Percentiles rank a stretch among this genome's conserved stretches.
phyloP scores from a whole-genome alignment of 306 rosid genomes.

The Cucurbita maxima region DNA sequence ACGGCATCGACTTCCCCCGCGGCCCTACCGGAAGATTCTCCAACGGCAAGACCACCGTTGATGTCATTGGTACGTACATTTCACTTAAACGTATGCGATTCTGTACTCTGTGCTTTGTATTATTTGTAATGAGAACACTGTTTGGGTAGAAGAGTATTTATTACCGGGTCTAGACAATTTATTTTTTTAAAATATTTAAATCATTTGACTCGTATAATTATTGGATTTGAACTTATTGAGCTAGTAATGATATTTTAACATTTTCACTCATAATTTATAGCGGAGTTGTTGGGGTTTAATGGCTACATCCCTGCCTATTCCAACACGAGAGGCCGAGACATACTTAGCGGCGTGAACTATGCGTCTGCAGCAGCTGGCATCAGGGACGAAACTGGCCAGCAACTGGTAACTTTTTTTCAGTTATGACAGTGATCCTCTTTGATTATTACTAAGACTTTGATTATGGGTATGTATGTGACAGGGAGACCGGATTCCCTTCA shows the following conservation, averaged over 20 bases:
- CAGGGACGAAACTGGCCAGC: conserved; percentile 88
- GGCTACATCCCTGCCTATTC: conserved; percentile 51
- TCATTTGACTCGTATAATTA: too few relatives aligned
- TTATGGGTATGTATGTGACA: conserved; percentile 5
- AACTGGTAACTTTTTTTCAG: conserved; percentile 32
- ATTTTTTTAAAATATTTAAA: too few relatives aligned
- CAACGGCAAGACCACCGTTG: conserved; percentile 68
- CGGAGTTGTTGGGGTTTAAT: conserved; percentile 64
- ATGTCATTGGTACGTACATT: conserved; percentile 36
- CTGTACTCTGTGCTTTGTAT: too few relatives aligned
- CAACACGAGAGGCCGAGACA: conserved; percentile 43
- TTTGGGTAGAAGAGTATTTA: too few relatives aligned
- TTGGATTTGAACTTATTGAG: too few relatives aligned
- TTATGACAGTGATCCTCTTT: too few relatives aligned
- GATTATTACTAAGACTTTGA: too few relatives aligned
- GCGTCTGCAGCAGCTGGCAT: conserved; percentile 99
- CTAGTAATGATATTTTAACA: too few relatives aligned
- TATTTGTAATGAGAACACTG: too few relatives aligned
- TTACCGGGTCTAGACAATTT: too few relatives aligned
- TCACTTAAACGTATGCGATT: too few relatives aligned
- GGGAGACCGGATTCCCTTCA: conserved; percentile 75
- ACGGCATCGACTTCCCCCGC: conserved; percentile 53
- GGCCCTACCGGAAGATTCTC: conserved; percentile 87
- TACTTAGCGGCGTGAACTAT: conserved; percentile 72
- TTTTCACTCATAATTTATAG: conserved; percentile 19